A percentile compares a stretch with the other conserved stretches of the same genome.
These are phyloP conservation scores for Protoeuglena noctilucae DNA, from an alignment of 139 green algal genomes.

Conservation along the genomic window DNA sequence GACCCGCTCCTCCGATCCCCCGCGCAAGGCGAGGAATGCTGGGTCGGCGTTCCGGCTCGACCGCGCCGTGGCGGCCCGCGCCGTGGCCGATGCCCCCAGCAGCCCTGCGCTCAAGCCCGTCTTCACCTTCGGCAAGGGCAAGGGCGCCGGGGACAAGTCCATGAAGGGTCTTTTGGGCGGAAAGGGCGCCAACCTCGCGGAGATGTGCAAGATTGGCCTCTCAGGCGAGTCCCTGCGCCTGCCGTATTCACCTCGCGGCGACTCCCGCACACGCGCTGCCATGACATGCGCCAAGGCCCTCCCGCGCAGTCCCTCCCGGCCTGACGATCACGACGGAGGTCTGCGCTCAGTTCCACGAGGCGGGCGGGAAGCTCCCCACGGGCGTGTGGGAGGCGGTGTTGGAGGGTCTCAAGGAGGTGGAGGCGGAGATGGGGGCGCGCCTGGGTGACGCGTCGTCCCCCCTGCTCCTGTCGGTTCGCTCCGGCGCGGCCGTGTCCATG, in stretches of 20 bases:
- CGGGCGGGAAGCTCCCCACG: constrained; percentile 30
- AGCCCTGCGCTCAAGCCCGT: too few species aligned
- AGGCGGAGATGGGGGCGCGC: constrained; percentile 39
- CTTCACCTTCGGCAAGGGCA: constrained; percentile 35
- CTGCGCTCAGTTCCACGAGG: constrained; percentile 50
- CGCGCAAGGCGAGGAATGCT: too few species aligned
- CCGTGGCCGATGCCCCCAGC: too few species aligned
- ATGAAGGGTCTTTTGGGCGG: constrained; percentile 41
- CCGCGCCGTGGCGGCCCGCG: too few species aligned
- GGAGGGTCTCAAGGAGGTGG: constrained; percentile 29
- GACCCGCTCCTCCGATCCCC: too few species aligned
- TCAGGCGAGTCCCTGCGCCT: constrained; percentile 66
- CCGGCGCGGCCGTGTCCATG: constrained; percentile 50
- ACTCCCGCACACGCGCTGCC: too few species aligned
- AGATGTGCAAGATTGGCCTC: constrained; percentile 75
- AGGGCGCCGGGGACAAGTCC: constrained; percentile 29
- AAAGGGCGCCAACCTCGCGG: constrained; percentile 63
- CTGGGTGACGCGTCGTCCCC: constrained; percentile 49
- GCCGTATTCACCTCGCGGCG: constrained; percentile 31
- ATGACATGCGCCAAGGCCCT: too few species aligned
- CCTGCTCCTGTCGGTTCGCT: constrained; percentile 68
- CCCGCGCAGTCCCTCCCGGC: constrained; percentile 69
- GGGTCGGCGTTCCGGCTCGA: too few species aligned
- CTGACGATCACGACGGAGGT: constrained; percentile 76
- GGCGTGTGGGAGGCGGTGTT: constrained; percentile 48